These are phyloP conservation scores for Lathyrus aphaca DNA, from an alignment of 306 rosid genomes.

Conservation along the genomic window DNA sequence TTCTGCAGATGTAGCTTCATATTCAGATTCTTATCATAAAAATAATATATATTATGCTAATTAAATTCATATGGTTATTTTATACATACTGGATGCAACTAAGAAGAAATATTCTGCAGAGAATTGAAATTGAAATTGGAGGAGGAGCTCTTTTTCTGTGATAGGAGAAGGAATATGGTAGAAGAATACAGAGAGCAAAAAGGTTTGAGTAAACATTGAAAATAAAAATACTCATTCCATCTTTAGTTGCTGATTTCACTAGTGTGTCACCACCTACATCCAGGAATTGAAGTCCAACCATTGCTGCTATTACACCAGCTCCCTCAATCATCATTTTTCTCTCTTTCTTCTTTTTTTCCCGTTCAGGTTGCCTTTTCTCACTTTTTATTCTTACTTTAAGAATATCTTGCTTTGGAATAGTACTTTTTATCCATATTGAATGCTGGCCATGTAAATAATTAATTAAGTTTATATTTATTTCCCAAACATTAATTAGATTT, in stretches of 20 bases:
- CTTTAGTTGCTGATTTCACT: conserved; percentile 38
- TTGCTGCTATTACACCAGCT: conserved; percentile 30
- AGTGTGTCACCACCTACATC: conserved; percentile 47
- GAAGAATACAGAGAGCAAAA: conserved; percentile 45
- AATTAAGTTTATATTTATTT: too few relatives aligned
- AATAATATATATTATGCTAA: too few relatives aligned
- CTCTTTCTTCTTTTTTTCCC: too few relatives aligned
- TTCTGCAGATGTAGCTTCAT: background rate
- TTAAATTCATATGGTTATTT: too few relatives aligned
- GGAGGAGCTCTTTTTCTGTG: conserved; percentile 48
- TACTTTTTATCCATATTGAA: too few relatives aligned
- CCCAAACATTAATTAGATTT: too few relatives aligned
- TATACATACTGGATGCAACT: conserved; percentile 37
- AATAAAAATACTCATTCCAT: conserved; percentile 48
- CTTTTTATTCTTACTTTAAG: too few relatives aligned
- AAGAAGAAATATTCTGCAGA: conserved; percentile 36
- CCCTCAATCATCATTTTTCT: conserved; percentile 35
- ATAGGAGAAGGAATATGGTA: conserved; percentile 40
- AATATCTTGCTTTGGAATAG: too few relatives aligned
- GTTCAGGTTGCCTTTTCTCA: too few relatives aligned
- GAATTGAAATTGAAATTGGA: conserved; percentile 22
- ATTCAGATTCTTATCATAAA: too few relatives aligned
- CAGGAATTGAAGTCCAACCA: conserved; percentile 38
- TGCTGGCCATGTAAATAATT: too few relatives aligned
- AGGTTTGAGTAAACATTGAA: conserved; percentile 44